Conservation (phyloP, 331 rosid genomes). For the Phaseolus coccineus region DNA sequence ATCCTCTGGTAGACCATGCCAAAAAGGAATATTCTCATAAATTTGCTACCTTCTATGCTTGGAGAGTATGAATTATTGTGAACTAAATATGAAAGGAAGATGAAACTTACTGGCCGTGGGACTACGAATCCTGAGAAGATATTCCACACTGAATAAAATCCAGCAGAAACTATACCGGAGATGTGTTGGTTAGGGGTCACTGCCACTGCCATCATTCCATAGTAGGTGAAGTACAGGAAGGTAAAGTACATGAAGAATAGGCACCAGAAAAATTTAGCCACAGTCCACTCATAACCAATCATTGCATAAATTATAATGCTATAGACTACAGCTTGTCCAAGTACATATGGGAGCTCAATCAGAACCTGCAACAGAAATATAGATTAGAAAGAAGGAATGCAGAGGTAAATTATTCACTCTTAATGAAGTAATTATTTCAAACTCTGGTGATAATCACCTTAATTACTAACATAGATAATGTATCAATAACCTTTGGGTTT, state of each 20-base stretch:
- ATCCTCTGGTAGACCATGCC: slow-evolving; percentile 43
- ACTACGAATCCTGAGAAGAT: slow-evolving; percentile 67
- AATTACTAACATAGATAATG: not conserved
- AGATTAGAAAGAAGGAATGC: not conserved
- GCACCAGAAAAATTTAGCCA: slow-evolving; percentile 57
- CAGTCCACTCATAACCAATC: slow-evolving; percentile 68
- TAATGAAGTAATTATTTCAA: not conserved
- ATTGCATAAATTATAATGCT: slow-evolving; percentile 62
- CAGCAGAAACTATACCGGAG: slow-evolving; percentile 49
- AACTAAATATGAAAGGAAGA: not conserved
- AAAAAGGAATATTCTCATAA: not conserved
- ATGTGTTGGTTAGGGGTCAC: slow-evolving; percentile 61
- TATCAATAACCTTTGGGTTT: not conserved
- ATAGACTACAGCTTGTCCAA: slow-evolving; percentile 53
- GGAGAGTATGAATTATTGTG: not conserved
- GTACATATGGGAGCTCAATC: slow-evolving; percentile 66
- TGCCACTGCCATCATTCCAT: slow-evolving; percentile 69
- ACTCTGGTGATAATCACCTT: not conserved
- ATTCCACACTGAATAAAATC: slow-evolving; percentile 56
- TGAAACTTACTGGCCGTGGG: slow-evolving; percentile 58
- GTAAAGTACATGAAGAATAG: slow-evolving; percentile 60
- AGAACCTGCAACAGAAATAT: slow-evolving; percentile 50
- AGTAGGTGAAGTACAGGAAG: slow-evolving; percentile 66
- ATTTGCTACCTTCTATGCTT: not conserved
- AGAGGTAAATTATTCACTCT: not conserved